Conservation (phyloP, 495 filamentous ascomycete species). For the Entonaema liquescens region DNA sequence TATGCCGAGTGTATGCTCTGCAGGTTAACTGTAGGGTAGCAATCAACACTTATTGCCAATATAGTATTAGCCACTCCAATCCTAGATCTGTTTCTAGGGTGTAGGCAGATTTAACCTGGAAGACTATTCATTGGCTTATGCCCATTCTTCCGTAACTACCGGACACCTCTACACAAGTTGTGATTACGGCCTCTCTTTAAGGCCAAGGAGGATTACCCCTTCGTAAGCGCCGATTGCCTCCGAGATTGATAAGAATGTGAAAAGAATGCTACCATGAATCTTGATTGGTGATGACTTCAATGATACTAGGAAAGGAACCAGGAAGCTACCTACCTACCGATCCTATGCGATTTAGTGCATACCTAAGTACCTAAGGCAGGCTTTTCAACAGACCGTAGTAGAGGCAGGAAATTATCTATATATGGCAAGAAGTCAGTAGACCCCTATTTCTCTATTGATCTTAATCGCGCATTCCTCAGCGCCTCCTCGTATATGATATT, state of each 20-base stretch:
- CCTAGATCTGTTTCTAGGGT: neutral
- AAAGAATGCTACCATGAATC: neutral
- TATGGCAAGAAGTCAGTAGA: no score
- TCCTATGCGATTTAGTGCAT: no score
- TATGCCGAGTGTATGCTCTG: slow-evolving; percentile 18
- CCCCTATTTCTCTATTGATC: no score
- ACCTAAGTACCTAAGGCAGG: no score
- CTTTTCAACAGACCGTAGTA: no score
- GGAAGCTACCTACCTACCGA: no score
- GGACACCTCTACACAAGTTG: neutral
- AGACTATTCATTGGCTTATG: slow-evolving; percentile 15
- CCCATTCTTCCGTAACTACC: slow-evolving; percentile 33
- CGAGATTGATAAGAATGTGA: neutral
- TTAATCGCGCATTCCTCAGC: no score
- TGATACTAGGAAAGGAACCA: no score
- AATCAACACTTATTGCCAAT: slow-evolving; percentile 29
- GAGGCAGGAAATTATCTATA: no score
- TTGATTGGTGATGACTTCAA: no score
- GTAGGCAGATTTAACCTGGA: neutral
- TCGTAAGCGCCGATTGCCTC: neutral
- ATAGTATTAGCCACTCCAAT: slow-evolving; percentile 1
- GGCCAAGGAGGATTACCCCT: neutral
- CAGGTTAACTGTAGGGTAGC: slow-evolving; percentile 1
- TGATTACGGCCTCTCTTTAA: neutral
- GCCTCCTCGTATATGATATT: no score